Evolutionary conservation across 1,139 yeast species (phyloP).

Genomic region (Saccharomyces hybrid): DNA sequence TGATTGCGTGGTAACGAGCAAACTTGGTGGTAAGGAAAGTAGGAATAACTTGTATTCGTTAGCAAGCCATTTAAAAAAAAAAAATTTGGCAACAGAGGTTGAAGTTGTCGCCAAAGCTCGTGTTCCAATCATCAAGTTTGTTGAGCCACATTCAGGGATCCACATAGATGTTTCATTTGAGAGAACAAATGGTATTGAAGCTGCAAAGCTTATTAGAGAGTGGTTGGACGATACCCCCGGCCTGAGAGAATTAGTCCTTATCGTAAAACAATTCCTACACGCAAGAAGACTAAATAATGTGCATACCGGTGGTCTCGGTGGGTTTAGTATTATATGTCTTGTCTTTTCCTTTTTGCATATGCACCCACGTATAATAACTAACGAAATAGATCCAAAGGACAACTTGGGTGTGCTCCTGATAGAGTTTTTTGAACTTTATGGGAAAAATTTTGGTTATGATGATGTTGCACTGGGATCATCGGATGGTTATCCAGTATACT

Average conservation of each 20-base stretch:
- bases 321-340: conserved; percentile 84
- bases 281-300: conserved; percentile 80
- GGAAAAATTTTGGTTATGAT: conserved; percentile 85
- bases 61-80: conserved; percentile 59
- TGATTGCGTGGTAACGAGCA: conserved; percentile 82
- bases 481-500: conserved; percentile 47
- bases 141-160: conserved; percentile 63
- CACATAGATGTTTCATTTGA: conserved; percentile 92
- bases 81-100: conserved; percentile 60
- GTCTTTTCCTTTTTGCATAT: conserved; percentile 72
- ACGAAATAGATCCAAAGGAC: conserved; percentile 60
- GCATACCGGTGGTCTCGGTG: conserved; percentile 96
- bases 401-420: conserved; percentile 83
- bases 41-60: conserved; percentile 65
- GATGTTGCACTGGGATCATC: conserved; percentile 61
- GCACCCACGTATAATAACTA: conserved; percentile 73
- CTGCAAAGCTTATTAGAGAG: conserved; percentile 68
- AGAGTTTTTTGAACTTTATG: conserved; percentile 91
- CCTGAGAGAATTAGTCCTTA: conserved; percentile 72
- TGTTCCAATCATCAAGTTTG: conserved; percentile 94
- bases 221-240: conserved; percentile 80
- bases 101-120: conserved; percentile 89
- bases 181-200: conserved; percentile 74
- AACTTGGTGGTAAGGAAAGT: conserved; percentile 56
- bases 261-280: conserved; percentile 82